Base-by-base conservation (phyloP, 257 asterid species). In the Phtheirospermum japonicum region DNA sequence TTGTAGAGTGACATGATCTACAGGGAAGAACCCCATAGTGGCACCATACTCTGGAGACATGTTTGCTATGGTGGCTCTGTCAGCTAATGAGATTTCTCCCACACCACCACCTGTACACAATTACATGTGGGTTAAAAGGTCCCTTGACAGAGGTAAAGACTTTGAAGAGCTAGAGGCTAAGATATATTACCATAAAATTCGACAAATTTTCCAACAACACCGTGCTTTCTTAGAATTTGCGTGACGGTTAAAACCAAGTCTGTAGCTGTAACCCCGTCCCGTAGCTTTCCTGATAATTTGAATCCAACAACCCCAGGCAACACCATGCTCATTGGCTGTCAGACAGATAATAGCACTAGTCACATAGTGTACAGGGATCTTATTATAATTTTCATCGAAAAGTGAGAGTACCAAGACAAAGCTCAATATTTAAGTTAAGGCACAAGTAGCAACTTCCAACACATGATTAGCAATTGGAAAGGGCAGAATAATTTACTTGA, bases 21-120 rank as follows among this genome's bases (percentile, higher is more conserved):
- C 98, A 16, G 96, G 98, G 83, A 91, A 91, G 83, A 91, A 91
- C n/a, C 98, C 95, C 98, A 91, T 91, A 33, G 98, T 91, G 65
- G 98, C 96, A 60, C 96, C 96, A 81, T 91, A 91, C 77, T 91
- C 98, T 0, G 98, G 98, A 48, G 98, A 85, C 98, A 91, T 91
- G 78, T 91, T 91, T 56, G 98, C 96, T 61, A 91, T 91, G 64
- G 96, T 91, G 61, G 98, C 98, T 77, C 98, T 84, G 83, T 91
- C 98, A 73, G 98, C 96, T 79, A 91, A 79, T 59, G 98, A 91
- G 70, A 86, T 79, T 79, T 76, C 65, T 71, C 90, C 92, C 67
- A 88, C 86, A 57, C 96, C 98, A 31, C 39, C 69, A 66, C 98
- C 98, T 91, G 81, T 57, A 73, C 69, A 68, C 34, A 53, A 37